A percentile compares a stretch with the other conserved stretches of the same genome.
phyloP scores from a whole-genome alignment of 1,284 basidiomycete species.

The Afroboletus lepidellus region DNA sequence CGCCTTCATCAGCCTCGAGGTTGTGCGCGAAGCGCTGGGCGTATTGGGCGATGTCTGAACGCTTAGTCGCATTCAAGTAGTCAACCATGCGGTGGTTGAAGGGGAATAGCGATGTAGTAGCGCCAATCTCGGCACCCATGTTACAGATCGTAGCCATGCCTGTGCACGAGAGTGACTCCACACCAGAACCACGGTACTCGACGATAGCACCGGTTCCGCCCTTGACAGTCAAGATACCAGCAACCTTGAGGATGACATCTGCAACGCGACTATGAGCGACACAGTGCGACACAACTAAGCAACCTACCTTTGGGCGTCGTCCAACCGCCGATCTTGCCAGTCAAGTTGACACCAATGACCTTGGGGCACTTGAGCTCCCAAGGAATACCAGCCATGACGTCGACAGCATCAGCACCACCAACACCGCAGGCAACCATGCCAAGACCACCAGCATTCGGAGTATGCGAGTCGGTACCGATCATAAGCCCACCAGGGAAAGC shows the following conservation, averaged over 20 bases:
- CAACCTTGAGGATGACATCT: slow-evolving; percentile 97
- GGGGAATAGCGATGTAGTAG: slow-evolving; percentile 98
- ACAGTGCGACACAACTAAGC: background rate
- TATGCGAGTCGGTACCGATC: slow-evolving; percentile 99
- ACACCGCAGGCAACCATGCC: slow-evolving; percentile 99
- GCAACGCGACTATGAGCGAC: slow-evolving; percentile 8
- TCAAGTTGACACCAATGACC: slow-evolving; percentile 97
- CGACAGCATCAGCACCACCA: slow-evolving; percentile 98
- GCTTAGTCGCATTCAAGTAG: slow-evolving; percentile 94
- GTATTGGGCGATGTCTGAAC: slow-evolving; percentile 85
- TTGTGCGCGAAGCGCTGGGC: slow-evolving; percentile 91
- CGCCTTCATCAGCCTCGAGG: slow-evolving; percentile 84
- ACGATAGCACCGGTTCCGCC: slow-evolving; percentile 97
- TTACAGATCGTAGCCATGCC: slow-evolving; percentile 99
- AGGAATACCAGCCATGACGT: slow-evolving; percentile 96
- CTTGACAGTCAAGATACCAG: slow-evolving; percentile 96
- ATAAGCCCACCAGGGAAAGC: slow-evolving; percentile 98
- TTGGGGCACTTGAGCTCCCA: slow-evolving; percentile 99
- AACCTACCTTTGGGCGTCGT: slow-evolving; percentile 88
- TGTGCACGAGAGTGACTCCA: slow-evolving; percentile 95
- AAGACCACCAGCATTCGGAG: slow-evolving; percentile 98
- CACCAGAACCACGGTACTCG: slow-evolving; percentile 92
- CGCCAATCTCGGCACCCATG: slow-evolving; percentile 99
- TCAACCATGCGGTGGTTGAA: slow-evolving; percentile 94
- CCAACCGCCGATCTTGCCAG: slow-evolving; percentile 95